Conservation (phyloP, 805 yeast species). For the Zygosaccharomyces bisporus region DNA sequence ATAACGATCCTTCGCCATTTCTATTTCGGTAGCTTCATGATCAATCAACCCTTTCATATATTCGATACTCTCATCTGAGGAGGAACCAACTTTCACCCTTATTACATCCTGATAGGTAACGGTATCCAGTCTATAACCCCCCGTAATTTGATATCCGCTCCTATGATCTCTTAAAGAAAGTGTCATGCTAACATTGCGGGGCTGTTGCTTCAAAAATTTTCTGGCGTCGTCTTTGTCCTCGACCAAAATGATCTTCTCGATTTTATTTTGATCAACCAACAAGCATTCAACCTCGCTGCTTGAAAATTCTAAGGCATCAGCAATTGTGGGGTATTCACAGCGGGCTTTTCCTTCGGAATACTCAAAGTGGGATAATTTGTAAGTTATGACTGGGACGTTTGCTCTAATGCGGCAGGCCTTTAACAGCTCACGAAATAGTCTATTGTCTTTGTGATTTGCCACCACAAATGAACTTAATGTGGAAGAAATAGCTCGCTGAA, state of each 20-base stretch:
- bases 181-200: conserved; percentile 42
- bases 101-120: conserved; percentile 39
- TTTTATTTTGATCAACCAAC: conserved; percentile 56
- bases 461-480: conserved; percentile 65
- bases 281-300: conserved; percentile 54
- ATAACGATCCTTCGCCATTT: conserved; percentile 25
- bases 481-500: conserved; percentile 53
- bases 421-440: conserved; percentile 38
- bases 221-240: conserved; percentile 52
- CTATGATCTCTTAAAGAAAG: conserved; percentile 41
- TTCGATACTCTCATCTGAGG: conserved; percentile 20
- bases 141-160: conserved; percentile 46
- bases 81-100: conserved; percentile 21
- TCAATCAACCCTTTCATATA: conserved; percentile 24
- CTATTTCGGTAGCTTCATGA: conserved; percentile 25
- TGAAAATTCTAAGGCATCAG: conserved; percentile 57
- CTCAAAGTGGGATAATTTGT: conserved; percentile 40
- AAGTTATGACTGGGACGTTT: conserved; percentile 48
- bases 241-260: conserved; percentile 58
- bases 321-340: conserved; percentile 43
- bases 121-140: conserved; percentile 53
- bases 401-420: conserved; percentile 33
- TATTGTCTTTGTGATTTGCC: conserved; percentile 56
- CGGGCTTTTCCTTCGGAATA: conserved; percentile 46
- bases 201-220: conserved; percentile 36